These are phyloP conservation scores for Lentinula lateritia DNA, from an alignment of 768 basidiomycete species.

Conservation along the genomic window DNA sequence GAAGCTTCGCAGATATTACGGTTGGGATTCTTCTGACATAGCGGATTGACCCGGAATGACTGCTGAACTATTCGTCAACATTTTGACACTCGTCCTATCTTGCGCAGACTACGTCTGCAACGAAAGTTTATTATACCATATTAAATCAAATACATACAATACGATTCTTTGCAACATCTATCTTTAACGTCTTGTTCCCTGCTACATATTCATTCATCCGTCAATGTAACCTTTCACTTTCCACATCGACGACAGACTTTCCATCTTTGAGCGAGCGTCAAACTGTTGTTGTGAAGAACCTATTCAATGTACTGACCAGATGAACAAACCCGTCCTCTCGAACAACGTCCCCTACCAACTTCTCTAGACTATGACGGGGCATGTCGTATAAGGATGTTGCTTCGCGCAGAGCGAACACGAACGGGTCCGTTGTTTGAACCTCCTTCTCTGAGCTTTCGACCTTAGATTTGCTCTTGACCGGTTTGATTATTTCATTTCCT, in stretches of 20 bases:
- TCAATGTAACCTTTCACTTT: slow-evolving; percentile 34
- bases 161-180: not conserved
- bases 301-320: slow-evolving; percentile 45
- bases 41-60: slow-evolving; percentile 9
- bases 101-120: no score
- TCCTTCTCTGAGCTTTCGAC: not conserved
- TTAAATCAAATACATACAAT: slow-evolving; percentile 27
- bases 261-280: slow-evolving; percentile 32
- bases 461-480: not conserved
- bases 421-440: slow-evolving; percentile 9
- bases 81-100: no score
- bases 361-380: slow-evolving; percentile 46
- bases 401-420: slow-evolving; percentile 38
- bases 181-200: not conserved
- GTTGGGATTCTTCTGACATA: slow-evolving; percentile 53
- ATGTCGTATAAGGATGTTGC: slow-evolving; percentile 48
- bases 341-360: slow-evolving; percentile 53
- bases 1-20: slow-evolving; percentile 57
- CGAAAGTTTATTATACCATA: not conserved
- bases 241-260: slow-evolving; percentile 50
- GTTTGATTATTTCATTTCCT: not conserved
- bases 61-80: not conserved
- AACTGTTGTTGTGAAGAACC: not conserved
- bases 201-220: slow-evolving; percentile 3
- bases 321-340: slow-evolving; percentile 73